Evolutionary conservation across 345 rosid genomes (phyloP).

Genomic region (Pistacia vera): DNA sequence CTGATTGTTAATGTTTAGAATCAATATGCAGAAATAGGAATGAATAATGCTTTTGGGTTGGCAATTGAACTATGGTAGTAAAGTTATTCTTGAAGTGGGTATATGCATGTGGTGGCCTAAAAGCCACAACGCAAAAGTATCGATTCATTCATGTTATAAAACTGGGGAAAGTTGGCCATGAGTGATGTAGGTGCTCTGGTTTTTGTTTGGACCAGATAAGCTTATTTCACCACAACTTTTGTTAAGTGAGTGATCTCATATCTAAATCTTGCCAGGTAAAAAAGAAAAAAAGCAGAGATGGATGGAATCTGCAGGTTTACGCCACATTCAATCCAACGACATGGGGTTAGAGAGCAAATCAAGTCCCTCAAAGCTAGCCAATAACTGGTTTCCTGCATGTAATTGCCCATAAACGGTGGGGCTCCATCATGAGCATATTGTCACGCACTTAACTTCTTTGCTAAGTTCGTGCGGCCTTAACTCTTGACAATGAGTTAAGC

Average conservation of each 20-base stretch:
- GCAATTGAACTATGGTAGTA: not conserved
- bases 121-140: not conserved
- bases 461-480: too few species aligned
- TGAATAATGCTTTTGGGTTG: not conserved
- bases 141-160: constrained; percentile 2
- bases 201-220: too few species aligned
- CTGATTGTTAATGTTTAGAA: not conserved
- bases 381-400: constrained; percentile 33
- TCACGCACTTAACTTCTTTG: too few species aligned
- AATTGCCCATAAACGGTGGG: not conserved
- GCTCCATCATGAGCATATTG: not conserved
- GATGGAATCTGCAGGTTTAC: not conserved
- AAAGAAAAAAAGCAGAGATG: too few species aligned
- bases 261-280: not conserved
- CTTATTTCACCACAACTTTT: too few species aligned
- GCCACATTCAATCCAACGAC: not conserved
- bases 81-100: not conserved
- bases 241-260: not conserved
- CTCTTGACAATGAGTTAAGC: too few species aligned
- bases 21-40: not conserved
- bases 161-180: not conserved
- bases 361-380: constrained; percentile 32
- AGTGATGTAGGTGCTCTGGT: too few species aligned
- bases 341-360: not conserved
- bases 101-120: not conserved